Conservation (phyloP, 345 rosid genomes). For the Sisymbrium irio region DNA sequence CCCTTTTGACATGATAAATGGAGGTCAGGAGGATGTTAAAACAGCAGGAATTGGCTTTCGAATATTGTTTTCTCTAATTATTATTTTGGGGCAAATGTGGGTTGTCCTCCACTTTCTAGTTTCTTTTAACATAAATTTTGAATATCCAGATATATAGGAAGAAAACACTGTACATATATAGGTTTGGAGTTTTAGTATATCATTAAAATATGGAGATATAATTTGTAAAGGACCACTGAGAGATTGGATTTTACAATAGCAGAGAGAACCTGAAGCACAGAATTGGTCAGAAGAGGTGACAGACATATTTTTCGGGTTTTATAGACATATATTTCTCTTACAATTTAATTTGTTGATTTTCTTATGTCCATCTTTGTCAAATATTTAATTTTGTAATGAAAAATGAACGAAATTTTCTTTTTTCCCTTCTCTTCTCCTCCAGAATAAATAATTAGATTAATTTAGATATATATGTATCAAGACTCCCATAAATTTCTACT, state of each 20-base stretch:
- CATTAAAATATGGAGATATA: background rate
- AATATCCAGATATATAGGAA: background rate
- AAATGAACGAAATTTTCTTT: background rate
- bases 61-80: background rate
- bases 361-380: background rate
- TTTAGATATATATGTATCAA: background rate
- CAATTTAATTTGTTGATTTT: background rate
- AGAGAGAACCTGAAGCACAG: slow-evolving; percentile 27
- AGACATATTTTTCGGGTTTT: background rate
- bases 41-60: background rate
- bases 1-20: background rate
- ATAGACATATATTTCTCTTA: background rate
- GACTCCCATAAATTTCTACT: background rate
- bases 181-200: background rate
- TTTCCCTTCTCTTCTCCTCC: background rate
- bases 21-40: background rate
- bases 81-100: slow-evolving; percentile 1
- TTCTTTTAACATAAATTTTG: slow-evolving; percentile 21
- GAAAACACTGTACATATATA: background rate
- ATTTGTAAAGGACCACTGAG: slow-evolving; percentile 22
- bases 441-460: background rate
- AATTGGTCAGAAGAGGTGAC: slow-evolving; percentile 10
- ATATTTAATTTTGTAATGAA: background rate
- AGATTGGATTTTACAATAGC: slow-evolving; percentile 25
- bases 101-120: slow-evolving; percentile 30